Base-by-base conservation (phyloP, 306 rosid species). In the Vigna reflexopilosa region DNA sequence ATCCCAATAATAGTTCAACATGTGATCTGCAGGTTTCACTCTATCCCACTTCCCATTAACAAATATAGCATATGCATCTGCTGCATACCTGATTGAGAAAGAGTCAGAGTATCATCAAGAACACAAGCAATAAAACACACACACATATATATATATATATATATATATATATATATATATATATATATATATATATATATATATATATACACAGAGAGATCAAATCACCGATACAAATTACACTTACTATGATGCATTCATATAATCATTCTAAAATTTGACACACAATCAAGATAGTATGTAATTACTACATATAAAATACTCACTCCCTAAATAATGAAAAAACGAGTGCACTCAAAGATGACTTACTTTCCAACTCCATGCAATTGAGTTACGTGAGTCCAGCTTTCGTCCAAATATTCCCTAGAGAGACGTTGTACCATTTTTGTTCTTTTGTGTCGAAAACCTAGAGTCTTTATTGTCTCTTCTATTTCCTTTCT, bases 381-480 rank as follows among this genome's bases (percentile, higher is more conserved):
- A 49, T 79, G 88, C 80, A 93, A 79, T 58, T 89, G 79, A 72
- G 97, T 88, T n/a, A 89, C 97, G 63, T 90, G 86, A 36, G 89
- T 90, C 97, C 96, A 93, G 45, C 69, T 77, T 28, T 77, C 88
- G 36, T 75, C 64, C 81, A 90, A 67, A 80, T 93, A 93, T 66
- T 89, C 88, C 34, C 10, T 28, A 77, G 96, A 90, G 42, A 91
- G 70, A 4, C 86, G 89, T n/a, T 89, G 79, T 61, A 93, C 73
- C 78, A 54, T 81, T 20, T 0, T 12, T 2, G 98, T 63, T 77
- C 94, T 88, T 80, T 82, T 88, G 14, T n/a, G 79, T 2, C 86
- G 87, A 12, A 88, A 57, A 70, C 94, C 96, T 48, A 93, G 87
- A 77, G 77, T 42, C 73, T n/a, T 36, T 78, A 89, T 93, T 55